These are phyloP conservation scores for Solanum tarijense DNA, from an alignment of 257 asterid genomes.

Conservation along the genomic window DNA sequence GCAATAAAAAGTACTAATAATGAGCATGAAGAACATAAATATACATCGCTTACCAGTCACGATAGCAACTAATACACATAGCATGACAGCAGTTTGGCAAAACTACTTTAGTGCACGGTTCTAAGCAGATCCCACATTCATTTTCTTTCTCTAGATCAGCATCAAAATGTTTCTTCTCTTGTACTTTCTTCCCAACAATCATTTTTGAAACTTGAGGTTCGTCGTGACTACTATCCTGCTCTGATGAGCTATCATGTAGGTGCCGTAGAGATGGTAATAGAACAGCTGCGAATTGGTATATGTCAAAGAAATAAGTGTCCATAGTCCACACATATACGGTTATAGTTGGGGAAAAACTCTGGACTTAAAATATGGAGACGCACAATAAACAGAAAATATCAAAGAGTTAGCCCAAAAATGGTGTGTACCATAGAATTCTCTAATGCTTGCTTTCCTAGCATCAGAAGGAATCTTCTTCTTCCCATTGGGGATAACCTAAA, in stretches of 20 bases:
- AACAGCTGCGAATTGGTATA: conserved; percentile 27
- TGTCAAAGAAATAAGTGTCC: background rate
- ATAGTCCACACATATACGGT: background rate
- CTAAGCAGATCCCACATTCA: conserved; percentile 82
- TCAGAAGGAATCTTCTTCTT: conserved; percentile 25
- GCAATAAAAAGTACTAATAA: background rate
- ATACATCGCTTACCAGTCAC: conserved; percentile 43
- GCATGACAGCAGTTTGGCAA: conserved; percentile 83
- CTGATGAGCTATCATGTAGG: conserved; percentile 21
- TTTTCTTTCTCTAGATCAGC: conserved; percentile 45
- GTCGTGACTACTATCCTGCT: conserved; percentile 1
- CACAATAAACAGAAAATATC: background rate
- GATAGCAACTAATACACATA: conserved; percentile 87
- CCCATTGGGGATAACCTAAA: conserved; percentile 35
- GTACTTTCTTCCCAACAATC: conserved; percentile 10
- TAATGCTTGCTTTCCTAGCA: conserved; percentile 47
- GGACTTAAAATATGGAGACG: background rate
- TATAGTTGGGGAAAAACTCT: background rate
- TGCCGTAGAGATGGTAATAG: conserved; percentile 45
- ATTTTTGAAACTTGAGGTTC: conserved; percentile 12
- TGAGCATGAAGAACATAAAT: background rate
- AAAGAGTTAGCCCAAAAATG: background rate
- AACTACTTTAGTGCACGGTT: conserved; percentile 78
- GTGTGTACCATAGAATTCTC: conserved; percentile 44
- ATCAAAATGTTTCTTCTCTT: conserved; percentile 12